phyloP scores from a whole-genome alignment of 2,329 filamentous ascomycete genomes.

The Phyllosticta citrichinensis region DNA sequence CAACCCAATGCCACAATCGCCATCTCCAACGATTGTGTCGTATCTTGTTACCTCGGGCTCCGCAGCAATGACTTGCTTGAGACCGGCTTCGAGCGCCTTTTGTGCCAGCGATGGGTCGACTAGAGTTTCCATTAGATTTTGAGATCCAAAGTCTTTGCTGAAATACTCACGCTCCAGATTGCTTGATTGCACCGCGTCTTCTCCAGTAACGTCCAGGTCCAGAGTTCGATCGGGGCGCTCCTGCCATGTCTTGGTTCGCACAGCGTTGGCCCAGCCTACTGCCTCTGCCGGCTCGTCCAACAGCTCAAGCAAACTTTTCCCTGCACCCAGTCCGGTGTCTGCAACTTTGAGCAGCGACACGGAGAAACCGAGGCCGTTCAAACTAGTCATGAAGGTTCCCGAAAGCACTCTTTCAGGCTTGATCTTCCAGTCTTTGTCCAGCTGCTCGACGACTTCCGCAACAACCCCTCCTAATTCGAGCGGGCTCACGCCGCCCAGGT shows the following conservation, averaged over 20 bases:
- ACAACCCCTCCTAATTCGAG: conserved; percentile 65
- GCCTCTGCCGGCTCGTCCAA: conserved; percentile 59
- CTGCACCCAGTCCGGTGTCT: conserved; percentile 48
- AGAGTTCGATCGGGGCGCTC: conserved; percentile 33
- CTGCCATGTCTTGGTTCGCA: conserved; percentile 50
- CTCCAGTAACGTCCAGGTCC: conserved; percentile 31
- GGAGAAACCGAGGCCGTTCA: conserved; percentile 64
- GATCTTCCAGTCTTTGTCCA: conserved; percentile 49
- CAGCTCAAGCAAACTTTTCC: conserved; percentile 54
- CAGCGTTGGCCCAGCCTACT: conserved; percentile 55
- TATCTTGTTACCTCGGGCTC: conserved; percentile 58
- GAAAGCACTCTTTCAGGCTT: conserved; percentile 52
- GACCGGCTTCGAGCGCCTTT: conserved; percentile 43
- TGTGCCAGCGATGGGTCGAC: conserved; percentile 44
- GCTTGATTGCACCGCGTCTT: conserved; percentile 39
- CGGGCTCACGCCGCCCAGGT: conserved; percentile 62
- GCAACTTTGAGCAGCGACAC: conserved; percentile 55
- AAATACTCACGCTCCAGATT: conserved; percentile 40
- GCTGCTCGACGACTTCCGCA: conserved; percentile 53
- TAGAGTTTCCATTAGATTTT: conserved; percentile 14
- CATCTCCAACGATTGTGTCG: conserved; percentile 78
- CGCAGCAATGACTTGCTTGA: conserved; percentile 52
- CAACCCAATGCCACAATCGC: conserved; percentile 79
- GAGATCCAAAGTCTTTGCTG: neutral
- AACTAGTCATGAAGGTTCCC: conserved; percentile 63